Conservation (phyloP, 208 protist genomes). For the Leishmania tarentolae region DNA sequence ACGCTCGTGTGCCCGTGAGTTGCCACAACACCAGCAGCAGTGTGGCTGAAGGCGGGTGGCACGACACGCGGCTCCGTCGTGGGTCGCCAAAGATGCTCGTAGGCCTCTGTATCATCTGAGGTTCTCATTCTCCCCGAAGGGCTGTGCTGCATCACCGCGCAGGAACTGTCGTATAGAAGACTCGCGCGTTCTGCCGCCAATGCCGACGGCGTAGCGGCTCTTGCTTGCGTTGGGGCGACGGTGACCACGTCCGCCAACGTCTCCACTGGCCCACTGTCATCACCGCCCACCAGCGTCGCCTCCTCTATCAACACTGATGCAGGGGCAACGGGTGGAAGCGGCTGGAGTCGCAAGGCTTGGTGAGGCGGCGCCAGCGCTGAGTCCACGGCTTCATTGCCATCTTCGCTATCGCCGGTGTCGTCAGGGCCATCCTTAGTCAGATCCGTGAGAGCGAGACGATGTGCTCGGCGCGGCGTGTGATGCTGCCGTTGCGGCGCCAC, state of each 20-base stretch:
- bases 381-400: background rate
- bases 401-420: background rate
- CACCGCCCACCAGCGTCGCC: background rate
- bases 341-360: slow-evolving; percentile 11
- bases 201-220: background rate
- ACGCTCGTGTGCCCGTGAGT: background rate
- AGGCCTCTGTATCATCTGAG: background rate
- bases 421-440: background rate
- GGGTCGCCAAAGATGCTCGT: slow-evolving; percentile 6
- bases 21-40: background rate
- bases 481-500: background rate
- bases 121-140: background rate
- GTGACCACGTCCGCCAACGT: slow-evolving; percentile 1
- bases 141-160: background rate
- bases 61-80: background rate
- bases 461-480: background rate
- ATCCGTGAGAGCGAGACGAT: background rate
- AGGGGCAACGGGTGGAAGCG: background rate
- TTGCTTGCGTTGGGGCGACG: background rate
- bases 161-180: slow-evolving; percentile 5
- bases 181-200: slow-evolving; percentile 17
- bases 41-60: background rate
- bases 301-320: background rate
- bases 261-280: background rate
- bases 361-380: slow-evolving; percentile 1